Evolutionary conservation across 768 basidiomycete species (phyloP), one percentile per base, ranked within the genome.

Genomic region (Boletellus ananiceps): DNA sequence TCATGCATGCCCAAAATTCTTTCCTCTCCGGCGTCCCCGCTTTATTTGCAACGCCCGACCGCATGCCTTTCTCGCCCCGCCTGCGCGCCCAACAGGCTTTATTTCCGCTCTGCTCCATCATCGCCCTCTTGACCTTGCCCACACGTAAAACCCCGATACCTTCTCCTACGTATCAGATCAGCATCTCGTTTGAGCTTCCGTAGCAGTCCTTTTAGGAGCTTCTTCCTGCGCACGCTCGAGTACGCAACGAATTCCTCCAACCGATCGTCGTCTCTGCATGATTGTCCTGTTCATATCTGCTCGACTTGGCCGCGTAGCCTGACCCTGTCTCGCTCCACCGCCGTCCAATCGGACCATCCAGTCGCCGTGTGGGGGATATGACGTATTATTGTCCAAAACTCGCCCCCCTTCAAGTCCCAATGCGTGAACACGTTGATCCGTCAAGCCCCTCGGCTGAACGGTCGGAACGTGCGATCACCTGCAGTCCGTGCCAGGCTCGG

Each of bases 111-210:
- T 59, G n/a, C 54, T 14, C 40, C 41, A 50, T 35, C 50, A 34
- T 50, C 36, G 27, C 42, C 44, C 46, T 14, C 49, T 44, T 35
- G 40, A 47, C 35, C 60, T 49, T 8, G n/a, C 44, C 49, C 51
- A 61, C 59, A 62, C 61, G 62, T 64, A 62, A 62, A 59, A 48
- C 43, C 62, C 61, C 29, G 29, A 29, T 29, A 29, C 37, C 37
- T 38, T 38, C 37, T 19, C 8, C 37, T 38, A 19, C 37, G 19
- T 38, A 19, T 29, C 29, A 11, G 29, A 29, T 27, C 27, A 27
- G 5, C 27, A 27, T 29, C 38, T 62, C 47, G 46, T 29, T 29
- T 29, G 29, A 29, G 29, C 49, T 48, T 62, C 62, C 56, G 59
- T 47, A 52, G 48, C 50, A 57, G 50, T 62, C 47, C 19, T 39